These are phyloP conservation scores for Gossypium herbaceum DNA, from an alignment of 345 rosid species.

Conservation along the genomic window DNA sequence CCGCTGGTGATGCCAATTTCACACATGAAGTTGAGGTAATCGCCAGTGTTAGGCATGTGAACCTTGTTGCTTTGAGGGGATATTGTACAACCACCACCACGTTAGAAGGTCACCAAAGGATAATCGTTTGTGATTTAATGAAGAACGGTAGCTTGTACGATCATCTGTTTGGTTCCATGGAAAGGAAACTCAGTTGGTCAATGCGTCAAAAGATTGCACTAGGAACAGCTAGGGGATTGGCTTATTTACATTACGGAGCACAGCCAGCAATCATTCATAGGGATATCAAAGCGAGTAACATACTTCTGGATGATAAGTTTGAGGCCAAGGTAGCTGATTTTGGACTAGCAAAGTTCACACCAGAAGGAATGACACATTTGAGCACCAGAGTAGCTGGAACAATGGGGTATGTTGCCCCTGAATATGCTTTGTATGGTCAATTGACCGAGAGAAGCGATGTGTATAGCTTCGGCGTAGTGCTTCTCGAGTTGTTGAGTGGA, in stretches of 20 bases:
- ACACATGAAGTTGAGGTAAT: slow-evolving; percentile 85
- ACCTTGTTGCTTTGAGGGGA: slow-evolving; percentile 76
- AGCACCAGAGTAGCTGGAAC: slow-evolving; percentile 93
- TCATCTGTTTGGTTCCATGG: slow-evolving; percentile 58
- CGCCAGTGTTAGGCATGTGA: slow-evolving; percentile 82
- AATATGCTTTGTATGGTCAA: slow-evolving; percentile 86
- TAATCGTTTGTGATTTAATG: slow-evolving; percentile 80
- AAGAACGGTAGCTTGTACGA: slow-evolving; percentile 76
- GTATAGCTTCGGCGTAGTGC: slow-evolving; percentile 83
- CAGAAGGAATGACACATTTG: slow-evolving; percentile 76
- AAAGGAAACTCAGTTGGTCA: slow-evolving; percentile 68
- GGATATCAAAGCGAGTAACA: slow-evolving; percentile 84
- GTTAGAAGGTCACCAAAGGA: slow-evolving; percentile 89
- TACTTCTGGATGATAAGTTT: slow-evolving; percentile 76
- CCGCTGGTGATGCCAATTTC: slow-evolving; percentile 63
- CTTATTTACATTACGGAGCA: slow-evolving; percentile 82
- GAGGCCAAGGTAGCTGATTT: slow-evolving; percentile 86
- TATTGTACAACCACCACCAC: slow-evolving; percentile 80
- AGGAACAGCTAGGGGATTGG: slow-evolving; percentile 83
- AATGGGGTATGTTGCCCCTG: slow-evolving; percentile 95
- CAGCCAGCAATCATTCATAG: slow-evolving; percentile 77
- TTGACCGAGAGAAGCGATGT: slow-evolving; percentile 89
- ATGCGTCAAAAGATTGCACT: slow-evolving; percentile 70
- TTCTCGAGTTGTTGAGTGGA: slow-evolving; percentile 84
- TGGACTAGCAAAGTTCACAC: slow-evolving; percentile 80